Conservation (phyloP, 177 flowering plant genomes). For the Telopea speciosissima region DNA sequence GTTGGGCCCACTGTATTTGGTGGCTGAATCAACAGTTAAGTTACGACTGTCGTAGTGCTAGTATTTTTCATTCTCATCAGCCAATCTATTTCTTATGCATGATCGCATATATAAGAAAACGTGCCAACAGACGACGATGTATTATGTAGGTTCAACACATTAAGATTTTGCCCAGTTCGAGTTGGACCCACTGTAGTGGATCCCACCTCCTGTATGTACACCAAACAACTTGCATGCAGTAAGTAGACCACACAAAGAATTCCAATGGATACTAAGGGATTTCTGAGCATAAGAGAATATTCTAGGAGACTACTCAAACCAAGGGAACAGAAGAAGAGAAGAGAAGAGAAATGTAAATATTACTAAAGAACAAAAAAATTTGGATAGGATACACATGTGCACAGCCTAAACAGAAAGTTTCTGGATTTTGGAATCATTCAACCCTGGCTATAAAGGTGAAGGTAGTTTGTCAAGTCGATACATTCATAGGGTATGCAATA, state of each 20-base stretch:
- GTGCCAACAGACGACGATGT: neutral
- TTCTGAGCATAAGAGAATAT: neutral
- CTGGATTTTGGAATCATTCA: neutral
- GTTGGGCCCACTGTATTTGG: too few species aligned
- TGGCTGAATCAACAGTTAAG: too few species aligned
- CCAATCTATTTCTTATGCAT: neutral
- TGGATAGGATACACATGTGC: neutral
- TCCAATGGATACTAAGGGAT: neutral
- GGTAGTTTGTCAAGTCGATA: neutral
- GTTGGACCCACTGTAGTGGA: neutral
- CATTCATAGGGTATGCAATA: slow-evolving; percentile 11
- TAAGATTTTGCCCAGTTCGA: neutral
- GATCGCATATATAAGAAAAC: neutral
- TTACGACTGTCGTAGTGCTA: too few species aligned
- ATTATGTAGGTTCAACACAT: neutral
- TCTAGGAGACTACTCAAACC: neutral
- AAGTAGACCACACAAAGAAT: neutral
- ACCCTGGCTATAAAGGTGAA: neutral
- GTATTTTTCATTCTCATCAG: too few species aligned
- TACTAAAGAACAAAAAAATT: neutral
- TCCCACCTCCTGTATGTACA: neutral
- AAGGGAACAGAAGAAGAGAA: neutral
- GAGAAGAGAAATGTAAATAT: neutral
- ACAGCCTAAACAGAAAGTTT: neutral
- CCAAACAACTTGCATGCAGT: neutral